Conservation (phyloP, 2,329 filamentous ascomycete genomes). For the Fusarium scirpi region DNA sequence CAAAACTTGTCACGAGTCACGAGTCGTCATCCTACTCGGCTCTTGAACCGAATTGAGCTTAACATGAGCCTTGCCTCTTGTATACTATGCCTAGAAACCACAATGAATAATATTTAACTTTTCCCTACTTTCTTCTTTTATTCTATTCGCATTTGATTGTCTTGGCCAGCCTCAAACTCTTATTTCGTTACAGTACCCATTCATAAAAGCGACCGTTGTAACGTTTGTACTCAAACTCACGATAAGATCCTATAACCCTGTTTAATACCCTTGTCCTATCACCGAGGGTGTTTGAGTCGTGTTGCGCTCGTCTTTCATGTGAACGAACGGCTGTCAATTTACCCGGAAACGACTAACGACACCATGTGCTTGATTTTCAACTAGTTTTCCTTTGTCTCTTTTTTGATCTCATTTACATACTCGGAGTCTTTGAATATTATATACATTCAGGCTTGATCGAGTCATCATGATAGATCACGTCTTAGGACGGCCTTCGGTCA, state of each 20-base stretch:
- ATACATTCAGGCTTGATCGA: constrained; percentile 1
- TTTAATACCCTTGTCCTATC: constrained; percentile 11
- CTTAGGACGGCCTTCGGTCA: constrained; percentile 87
- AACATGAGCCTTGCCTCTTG: constrained; percentile 11
- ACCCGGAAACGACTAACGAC: constrained; percentile 15
- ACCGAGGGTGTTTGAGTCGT: constrained; percentile 36
- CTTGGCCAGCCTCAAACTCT: not conserved
- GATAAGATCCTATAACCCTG: constrained; percentile 17
- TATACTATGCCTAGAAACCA: not conserved
- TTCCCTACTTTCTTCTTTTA: not conserved
- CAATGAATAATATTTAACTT: not conserved
- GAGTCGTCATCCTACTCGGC: constrained; percentile 41
- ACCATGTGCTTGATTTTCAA: constrained; percentile 34
- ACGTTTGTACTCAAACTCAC: constrained; percentile 11
- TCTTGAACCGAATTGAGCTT: constrained; percentile 32
- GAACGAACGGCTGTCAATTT: constrained; percentile 39
- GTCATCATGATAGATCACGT: constrained; percentile 82
- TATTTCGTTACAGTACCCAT: too few relatives aligned
- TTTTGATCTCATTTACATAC: not conserved
- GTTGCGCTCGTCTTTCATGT: constrained; percentile 41
- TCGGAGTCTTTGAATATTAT: constrained; percentile 1
- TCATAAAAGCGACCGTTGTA: constrained; percentile 5
- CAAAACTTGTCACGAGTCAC: constrained; percentile 42
- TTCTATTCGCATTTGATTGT: not conserved
- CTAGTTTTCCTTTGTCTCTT: constrained; percentile 28